Evolutionary conservation across 1,139 yeast genomes (phyloP).

Genomic region (Kodamaea plutei): DNA sequence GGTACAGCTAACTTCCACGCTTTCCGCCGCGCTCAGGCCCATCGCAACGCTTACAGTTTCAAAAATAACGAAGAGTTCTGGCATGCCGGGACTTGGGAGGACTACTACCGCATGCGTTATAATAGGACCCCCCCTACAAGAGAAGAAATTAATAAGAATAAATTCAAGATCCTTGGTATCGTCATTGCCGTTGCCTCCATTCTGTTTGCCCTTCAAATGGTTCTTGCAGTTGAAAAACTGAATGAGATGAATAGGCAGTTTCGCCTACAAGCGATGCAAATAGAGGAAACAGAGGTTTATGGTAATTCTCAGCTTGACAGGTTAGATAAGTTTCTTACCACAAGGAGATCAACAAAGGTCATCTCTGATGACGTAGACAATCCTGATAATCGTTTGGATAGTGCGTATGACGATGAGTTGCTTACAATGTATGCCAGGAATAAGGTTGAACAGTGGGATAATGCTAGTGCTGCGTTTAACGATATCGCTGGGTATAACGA

Average conservation of each 20-base stretch:
- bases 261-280: too few relatives aligned
- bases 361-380: constrained; percentile 19
- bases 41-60: constrained; percentile 29
- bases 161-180: constrained; percentile 41
- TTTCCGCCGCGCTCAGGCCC: constrained; percentile 39
- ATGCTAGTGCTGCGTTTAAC: constrained; percentile 1
- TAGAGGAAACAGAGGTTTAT: constrained; percentile 21
- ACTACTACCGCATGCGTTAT: constrained; percentile 45
- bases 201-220: constrained; percentile 40
- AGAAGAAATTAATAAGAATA: constrained; percentile 44
- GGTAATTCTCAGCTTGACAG: constrained; percentile 43
- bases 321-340: constrained; percentile 56
- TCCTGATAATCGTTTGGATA: constrained; percentile 14
- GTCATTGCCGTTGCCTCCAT: constrained; percentile 39
- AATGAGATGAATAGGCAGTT: constrained; percentile 43
- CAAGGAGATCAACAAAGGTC: constrained; percentile 41
- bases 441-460: constrained; percentile 20
- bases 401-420: constrained; percentile 23
- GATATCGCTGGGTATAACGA: too few relatives aligned
- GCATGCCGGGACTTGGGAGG: constrained; percentile 76
- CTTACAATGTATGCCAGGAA: constrained; percentile 32
- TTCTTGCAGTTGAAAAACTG: constrained; percentile 38
- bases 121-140: constrained; percentile 36
- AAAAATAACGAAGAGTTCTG: constrained; percentile 47
- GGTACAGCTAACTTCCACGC: constrained; percentile 18